A percentile compares a stretch with the other conserved stretches of the same genome.
These are phyloP conservation scores for Lagenaria siceraria DNA, from an alignment of 306 rosid species.

Conservation along the genomic window DNA sequence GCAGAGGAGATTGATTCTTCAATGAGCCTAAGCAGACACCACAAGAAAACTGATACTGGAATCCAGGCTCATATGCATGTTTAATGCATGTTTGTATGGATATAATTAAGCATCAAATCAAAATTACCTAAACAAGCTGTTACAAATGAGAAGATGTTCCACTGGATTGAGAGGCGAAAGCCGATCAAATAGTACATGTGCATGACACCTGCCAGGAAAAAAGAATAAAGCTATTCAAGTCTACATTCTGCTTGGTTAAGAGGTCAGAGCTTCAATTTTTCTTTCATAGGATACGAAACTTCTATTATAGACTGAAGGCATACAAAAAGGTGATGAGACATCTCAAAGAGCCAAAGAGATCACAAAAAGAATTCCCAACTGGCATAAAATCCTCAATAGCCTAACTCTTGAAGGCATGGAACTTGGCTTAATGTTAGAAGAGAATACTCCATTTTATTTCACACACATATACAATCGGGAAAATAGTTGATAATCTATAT, in stretches of 20 bases:
- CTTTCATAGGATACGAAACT: not conserved
- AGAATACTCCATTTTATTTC: not conserved
- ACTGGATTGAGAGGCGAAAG: conserved; percentile 76
- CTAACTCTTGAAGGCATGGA: not conserved
- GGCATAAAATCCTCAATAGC: not conserved
- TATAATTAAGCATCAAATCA: not conserved
- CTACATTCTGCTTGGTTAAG: not conserved
- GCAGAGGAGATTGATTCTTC: conserved; percentile 59
- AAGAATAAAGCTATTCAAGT: not conserved
- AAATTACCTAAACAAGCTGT: conserved; percentile 72
- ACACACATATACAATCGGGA: not conserved
- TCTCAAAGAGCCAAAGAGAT: not conserved
- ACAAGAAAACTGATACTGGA: conserved; percentile 5
- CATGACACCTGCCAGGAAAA: conserved; percentile 59
- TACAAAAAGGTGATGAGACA: not conserved
- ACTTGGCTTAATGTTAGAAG: not conserved
- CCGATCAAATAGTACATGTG: conserved; percentile 61
- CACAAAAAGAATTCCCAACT: not conserved
- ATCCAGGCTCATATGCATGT: not conserved
- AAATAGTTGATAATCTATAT: not conserved
- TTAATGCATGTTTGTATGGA: not conserved
- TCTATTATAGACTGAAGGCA: not conserved
- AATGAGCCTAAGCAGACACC: conserved; percentile 55
- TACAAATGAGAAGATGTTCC: conserved; percentile 79
- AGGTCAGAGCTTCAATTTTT: not conserved